phyloP scores from a whole-genome alignment of 1,284 basidiomycete genomes.

The Vanrija pseudolonga region DNA sequence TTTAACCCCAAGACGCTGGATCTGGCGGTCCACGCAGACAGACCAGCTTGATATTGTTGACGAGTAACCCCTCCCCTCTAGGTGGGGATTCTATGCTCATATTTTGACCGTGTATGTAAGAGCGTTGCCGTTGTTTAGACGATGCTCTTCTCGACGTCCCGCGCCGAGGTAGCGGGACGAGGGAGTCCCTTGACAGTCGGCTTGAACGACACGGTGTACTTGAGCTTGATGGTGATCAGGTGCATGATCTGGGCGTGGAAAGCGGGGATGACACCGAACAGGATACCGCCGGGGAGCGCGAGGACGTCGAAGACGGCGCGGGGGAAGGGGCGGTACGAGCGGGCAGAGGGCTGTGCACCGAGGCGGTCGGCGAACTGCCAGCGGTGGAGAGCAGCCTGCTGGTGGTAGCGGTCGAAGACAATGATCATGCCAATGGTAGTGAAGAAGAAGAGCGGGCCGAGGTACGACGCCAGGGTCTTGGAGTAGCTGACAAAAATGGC shows the following conservation, averaged over 20 bases:
- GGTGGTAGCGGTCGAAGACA: conserved; percentile 38
- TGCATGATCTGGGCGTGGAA: conserved; percentile 40
- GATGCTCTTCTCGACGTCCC: no score
- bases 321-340: conserved; percentile 23
- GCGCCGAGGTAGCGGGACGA: no score
- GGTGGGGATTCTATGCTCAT: no score
- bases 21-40: no score
- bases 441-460: conserved; percentile 21
- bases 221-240: conserved; percentile 35
- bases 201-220: conserved; percentile 33
- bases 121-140: no score
- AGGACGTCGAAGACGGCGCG: conserved; percentile 21
- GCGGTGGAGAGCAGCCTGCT: conserved; percentile 23
- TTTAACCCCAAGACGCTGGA: no score
- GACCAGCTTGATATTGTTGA: no score
- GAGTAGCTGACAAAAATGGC: conserved; percentile 11
- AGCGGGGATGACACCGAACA: conserved; percentile 36
- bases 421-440: conserved; percentile 27
- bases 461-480: conserved; percentile 10
- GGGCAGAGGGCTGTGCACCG: conserved; percentile 19
- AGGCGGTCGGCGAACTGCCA: conserved; percentile 23
- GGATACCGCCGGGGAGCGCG: conserved; percentile 33
- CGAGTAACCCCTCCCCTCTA: no score
- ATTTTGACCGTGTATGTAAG: no score
- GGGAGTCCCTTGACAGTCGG: conserved; percentile 1